Evolutionary conservation across 1,139 yeast species (phyloP).

Genomic region (Hanseniaspora gamundiae): DNA sequence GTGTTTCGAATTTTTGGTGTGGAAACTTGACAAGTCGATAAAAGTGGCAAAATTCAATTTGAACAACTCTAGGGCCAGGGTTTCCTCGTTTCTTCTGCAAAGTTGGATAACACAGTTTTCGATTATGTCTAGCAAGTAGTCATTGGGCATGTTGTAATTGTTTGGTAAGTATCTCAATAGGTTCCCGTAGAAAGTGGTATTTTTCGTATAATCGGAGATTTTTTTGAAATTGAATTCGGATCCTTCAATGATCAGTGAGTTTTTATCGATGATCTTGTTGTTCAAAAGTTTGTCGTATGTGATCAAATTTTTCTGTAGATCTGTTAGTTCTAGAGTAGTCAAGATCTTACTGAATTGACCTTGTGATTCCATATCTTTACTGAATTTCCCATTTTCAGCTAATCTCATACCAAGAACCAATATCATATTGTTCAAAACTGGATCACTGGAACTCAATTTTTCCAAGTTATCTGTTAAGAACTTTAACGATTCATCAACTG

Average conservation of each 20-base stretch:
- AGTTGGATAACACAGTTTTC: neutral
- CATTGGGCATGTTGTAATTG: neutral
- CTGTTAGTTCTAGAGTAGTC: neutral
- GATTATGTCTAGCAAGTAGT: neutral
- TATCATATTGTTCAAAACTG: neutral
- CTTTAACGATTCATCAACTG: neutral
- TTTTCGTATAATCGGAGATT: neutral
- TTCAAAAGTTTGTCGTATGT: neutral
- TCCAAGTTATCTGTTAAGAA: neutral
- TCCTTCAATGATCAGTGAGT: neutral
- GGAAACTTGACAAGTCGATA: neutral
- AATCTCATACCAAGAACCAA: neutral
- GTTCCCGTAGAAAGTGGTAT: neutral
- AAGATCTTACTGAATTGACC: neutral
- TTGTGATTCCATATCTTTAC: neutral
- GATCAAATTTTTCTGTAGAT: neutral
- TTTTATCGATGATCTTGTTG: neutral
- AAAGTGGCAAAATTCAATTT: neutral
- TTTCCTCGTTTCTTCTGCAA: neutral
- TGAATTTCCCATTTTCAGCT: neutral
- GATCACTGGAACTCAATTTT: neutral
- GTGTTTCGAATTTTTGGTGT: neutral
- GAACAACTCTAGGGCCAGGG: neutral
- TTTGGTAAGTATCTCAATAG: slow-evolving; percentile 1
- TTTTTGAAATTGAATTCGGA: neutral